phyloP scores from a whole-genome alignment of 495 filamentous ascomycete genomes.

The Apodospora peruviana region DNA sequence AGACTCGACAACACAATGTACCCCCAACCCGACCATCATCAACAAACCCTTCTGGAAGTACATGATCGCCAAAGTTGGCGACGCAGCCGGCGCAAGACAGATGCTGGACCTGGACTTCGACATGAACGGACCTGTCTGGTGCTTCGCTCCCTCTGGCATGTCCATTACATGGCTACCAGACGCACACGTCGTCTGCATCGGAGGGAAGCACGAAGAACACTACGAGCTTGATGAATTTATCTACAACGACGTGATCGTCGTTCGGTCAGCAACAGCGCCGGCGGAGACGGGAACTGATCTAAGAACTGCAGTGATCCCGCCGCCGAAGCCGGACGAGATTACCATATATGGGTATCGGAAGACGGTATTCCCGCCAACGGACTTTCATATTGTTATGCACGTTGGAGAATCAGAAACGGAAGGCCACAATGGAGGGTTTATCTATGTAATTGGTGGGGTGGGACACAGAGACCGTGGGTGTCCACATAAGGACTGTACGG shows the following conservation, averaged over 20 bases:
- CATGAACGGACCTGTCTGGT: neutral
- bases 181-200: neutral
- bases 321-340: neutral
- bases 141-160: constrained; percentile 1
- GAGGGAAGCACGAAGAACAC: constrained; percentile 4
- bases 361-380: neutral
- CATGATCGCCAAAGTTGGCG: neutral
- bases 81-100: neutral
- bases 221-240: constrained; percentile 5
- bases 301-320: too few species aligned
- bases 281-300: too few species aligned
- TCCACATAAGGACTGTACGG: too few species aligned
- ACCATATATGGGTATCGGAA: neutral
- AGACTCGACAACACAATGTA: too few species aligned
- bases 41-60: neutral
- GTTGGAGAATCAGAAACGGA: neutral
- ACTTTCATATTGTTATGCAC: neutral
- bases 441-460: neutral
- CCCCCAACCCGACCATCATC: constrained; percentile 1
- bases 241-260: constrained; percentile 6
- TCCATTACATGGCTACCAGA: neutral
- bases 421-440: too few species aligned
- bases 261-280: neutral
- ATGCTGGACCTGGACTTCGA: neutral
- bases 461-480: neutral